Percentiles rank a stretch among this genome's conserved stretches.
Conservation (phyloP, 805 yeast genomes). For the Zygosaccharomyces gambellarensis region DNA sequence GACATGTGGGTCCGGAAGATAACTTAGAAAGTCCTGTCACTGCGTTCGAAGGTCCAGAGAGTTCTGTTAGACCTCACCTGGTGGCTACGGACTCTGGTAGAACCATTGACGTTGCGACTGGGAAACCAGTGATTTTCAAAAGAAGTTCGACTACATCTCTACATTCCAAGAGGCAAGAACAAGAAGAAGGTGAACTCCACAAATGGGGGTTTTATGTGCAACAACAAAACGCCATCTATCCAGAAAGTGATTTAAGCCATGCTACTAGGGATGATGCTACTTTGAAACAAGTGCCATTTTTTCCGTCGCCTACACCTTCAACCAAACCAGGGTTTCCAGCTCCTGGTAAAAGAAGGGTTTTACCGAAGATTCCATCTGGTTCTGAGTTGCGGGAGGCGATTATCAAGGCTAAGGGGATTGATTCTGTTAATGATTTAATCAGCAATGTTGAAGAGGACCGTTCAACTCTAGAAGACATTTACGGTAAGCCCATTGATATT, state of each 20-base stretch:
- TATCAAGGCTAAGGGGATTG: constrained; percentile 70
- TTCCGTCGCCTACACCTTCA: constrained; percentile 13
- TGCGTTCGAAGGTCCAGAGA: constrained; percentile 10
- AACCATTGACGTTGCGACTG: constrained; percentile 62
- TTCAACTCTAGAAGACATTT: constrained; percentile 47
- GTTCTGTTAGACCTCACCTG: constrained; percentile 49
- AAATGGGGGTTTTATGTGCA: constrained; percentile 79
- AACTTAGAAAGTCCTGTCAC: constrained; percentile 7
- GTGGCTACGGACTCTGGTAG: constrained; percentile 64
- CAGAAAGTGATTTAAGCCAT: constrained; percentile 20
- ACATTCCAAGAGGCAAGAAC: constrained; percentile 69
- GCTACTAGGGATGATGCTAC: constrained; percentile 1
- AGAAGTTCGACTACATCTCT: constrained; percentile 63
- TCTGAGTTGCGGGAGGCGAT: constrained; percentile 49
- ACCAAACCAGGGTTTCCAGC: constrained; percentile 1
- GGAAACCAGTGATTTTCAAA: constrained; percentile 63
- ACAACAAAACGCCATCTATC: constrained; percentile 44
- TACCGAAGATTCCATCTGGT: constrained; percentile 43
- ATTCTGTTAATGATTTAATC: constrained; percentile 62
- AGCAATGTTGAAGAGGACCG: constrained; percentile 56
- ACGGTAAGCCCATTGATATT: constrained; percentile 28
- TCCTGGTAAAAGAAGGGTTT: constrained; percentile 17
- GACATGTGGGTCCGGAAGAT: constrained; percentile 21
- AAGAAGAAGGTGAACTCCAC: constrained; percentile 90
- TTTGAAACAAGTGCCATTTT: constrained; percentile 2